phyloP scores from a whole-genome alignment of 495 filamentous ascomycete species.

The Podospora didyma region DNA sequence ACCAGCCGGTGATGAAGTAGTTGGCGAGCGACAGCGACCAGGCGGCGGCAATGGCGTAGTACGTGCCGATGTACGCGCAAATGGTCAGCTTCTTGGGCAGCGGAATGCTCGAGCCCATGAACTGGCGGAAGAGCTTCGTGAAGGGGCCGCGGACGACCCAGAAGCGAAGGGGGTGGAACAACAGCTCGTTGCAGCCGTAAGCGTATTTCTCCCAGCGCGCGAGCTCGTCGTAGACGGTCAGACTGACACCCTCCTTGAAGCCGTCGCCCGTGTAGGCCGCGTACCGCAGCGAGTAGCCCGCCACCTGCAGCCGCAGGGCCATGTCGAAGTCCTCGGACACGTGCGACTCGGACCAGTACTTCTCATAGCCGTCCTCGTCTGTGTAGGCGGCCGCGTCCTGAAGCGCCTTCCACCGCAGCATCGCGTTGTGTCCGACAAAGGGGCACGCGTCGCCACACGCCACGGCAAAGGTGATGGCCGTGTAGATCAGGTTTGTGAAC shows the following conservation, averaged over 20 bases:
- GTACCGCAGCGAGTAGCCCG: constrained; percentile 60
- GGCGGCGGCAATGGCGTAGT: constrained; percentile 66
- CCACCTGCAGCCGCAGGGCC: constrained; percentile 62
- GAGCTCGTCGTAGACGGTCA: constrained; percentile 73
- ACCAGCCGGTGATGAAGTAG: constrained; percentile 63
- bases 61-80: constrained; percentile 70
- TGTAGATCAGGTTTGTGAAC: constrained; percentile 72
- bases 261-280: constrained; percentile 60
- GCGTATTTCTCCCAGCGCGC: constrained; percentile 76
- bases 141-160: constrained; percentile 58
- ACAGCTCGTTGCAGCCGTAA: constrained; percentile 67
- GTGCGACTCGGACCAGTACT: constrained; percentile 69
- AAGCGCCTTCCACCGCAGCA: constrained; percentile 65
- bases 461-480: constrained; percentile 61
- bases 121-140: constrained; percentile 60
- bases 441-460: constrained; percentile 68
- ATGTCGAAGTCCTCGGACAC: constrained; percentile 77
- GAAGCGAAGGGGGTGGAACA: constrained; percentile 48
- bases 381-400: constrained; percentile 52
- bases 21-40: constrained; percentile 63
- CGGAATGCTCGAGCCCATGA: constrained; percentile 52
- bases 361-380: constrained; percentile 49
- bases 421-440: constrained; percentile 66
- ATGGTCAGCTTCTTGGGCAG: constrained; percentile 66
- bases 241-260: constrained; percentile 71